Evolutionary conservation across 352 stramenopile species (phyloP), one percentile per base, ranked within the genome.

Genomic region (Phytophthora pistaciae): DNA sequence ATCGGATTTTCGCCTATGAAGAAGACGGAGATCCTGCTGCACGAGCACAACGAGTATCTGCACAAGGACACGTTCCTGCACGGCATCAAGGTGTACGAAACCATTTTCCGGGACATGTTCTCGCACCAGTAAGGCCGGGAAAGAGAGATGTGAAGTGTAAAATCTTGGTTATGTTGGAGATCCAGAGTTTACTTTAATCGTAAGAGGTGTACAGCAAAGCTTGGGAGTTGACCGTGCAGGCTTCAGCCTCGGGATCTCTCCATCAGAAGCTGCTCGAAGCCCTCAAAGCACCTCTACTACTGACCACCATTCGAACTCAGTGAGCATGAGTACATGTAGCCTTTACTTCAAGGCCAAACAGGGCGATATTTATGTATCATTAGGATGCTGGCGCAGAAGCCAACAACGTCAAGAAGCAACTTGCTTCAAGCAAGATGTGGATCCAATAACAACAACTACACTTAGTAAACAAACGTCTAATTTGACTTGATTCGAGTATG

Each of bases 41-140:
- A 99, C 72, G 97, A 99, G 79, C 95, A 99, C 87, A 98, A 99
- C 77, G 96, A 99, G 78, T 97, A 94, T 62, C 74, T 99, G 27
- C 87, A 97, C 68, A 93, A 98, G 74, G 82, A 88, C 52, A 92
- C 88, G 5, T 99, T 98, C 72, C 64, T 98, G 21, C 80, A 98
- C 52, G 97, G 97, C 25, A 97, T 99, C 70, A 83, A 87, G 58
- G 88, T 99, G 29, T 99, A 88, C 66, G 78, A 76, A 60, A 55
- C 64, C 11, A 69, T 92, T 36, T 92, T 92, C 58, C 71, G 59
- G 20, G 76, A 86, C 27, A 71, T 91, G 62, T 90, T 93, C 56
- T 61, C 76, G 3, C 64, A 87, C 59, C 64, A 65, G 46, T 33
- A 20, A 38, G 50, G 25, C 7, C 3, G 3, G 3, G 3, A 5